Evolutionary conservation across 2,329 filamentous ascomycete species (phyloP), one percentile per base, ranked within the genome.

Genomic region (Alternaria metachromatica): DNA sequence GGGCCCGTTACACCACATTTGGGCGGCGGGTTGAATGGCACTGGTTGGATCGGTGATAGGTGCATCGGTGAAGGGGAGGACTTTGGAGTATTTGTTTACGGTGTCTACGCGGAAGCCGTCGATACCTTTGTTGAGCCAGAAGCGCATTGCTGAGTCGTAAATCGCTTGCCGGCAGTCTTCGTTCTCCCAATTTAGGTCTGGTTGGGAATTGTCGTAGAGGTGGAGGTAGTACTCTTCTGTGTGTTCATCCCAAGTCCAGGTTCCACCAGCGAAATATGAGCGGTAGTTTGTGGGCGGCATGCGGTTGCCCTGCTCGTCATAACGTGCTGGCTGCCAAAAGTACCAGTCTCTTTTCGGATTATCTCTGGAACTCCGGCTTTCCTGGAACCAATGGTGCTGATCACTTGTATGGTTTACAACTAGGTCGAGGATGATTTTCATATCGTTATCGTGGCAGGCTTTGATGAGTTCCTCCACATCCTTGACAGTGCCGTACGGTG

Each of bases 401-500:
- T 90, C 87, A 3, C 88, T 91, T 0, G 91, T 93, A 75, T 95
- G 92, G 69, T 94, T 95, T 65, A 94, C 86, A 2, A 94, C 92
- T 4, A 94, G 82, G 73, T 94, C 91, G 62, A 94, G 85, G 60
- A 94, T 88, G 11, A 94, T 80, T 68, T 87, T 88, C 87, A 94
- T 92, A 4, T 86, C 88, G 5, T 89, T 84, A 15, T 84, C 78
- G 63, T 91, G 89, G 44, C 87, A 84, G 49, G 86, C 86, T 25
- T 84, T 73, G 54, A 92, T 88, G 37, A 93, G 77, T 0, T 80
- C 78, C 60, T 92, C 88, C 54, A 92, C 86, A 72, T 93, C 89
- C 62, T 84, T 81, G 8, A 93, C 81, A 1, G 88, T 89, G 41
- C 90, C 90, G 69, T 92, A 93, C 1, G 87, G 85, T 3, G 84